Evolutionary conservation across 129 eudicot genomes (phyloP).

Genomic region (Solidago caesia): DNA sequence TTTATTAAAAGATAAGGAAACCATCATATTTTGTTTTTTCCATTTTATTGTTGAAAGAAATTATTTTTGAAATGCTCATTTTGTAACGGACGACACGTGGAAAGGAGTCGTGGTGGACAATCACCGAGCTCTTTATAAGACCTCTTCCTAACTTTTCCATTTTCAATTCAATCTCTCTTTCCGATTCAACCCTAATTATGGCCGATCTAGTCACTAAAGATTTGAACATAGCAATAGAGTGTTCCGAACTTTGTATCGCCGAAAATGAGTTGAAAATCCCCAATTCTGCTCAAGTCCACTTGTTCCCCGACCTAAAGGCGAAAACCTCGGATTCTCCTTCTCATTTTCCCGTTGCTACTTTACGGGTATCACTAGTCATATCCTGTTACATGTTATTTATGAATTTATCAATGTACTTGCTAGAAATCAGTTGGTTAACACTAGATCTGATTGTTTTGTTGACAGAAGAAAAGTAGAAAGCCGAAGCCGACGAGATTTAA

Average conservation of each 20-base stretch:
- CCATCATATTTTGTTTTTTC: no score
- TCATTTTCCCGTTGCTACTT: neutral
- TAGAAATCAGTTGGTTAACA: neutral
- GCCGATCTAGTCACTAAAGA: slow-evolving; percentile 14
- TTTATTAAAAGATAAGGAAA: no score
- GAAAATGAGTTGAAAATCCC: neutral
- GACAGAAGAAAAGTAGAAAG: slow-evolving; percentile 22
- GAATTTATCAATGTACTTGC: neutral
- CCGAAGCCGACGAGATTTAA: slow-evolving; percentile 20
- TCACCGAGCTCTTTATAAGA: neutral
- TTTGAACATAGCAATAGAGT: neutral
- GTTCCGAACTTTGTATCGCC: neutral
- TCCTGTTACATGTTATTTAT: neutral
- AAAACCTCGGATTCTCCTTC: slow-evolving; percentile 9
- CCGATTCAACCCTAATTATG: slow-evolving; percentile 1
- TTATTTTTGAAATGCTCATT: no score
- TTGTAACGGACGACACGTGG: neutral
- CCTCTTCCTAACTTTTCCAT: neutral
- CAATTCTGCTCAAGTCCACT: neutral
- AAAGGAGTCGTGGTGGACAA: slow-evolving; percentile 2
- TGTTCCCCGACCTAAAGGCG: neutral
- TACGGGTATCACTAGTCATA: slow-evolving; percentile 13
- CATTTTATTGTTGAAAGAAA: no score
- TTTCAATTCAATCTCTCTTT: neutral
- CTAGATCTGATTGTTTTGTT: slow-evolving; percentile 7